Conservation (phyloP, 306 rosid species). For the Cucurbita argyrosperma region DNA sequence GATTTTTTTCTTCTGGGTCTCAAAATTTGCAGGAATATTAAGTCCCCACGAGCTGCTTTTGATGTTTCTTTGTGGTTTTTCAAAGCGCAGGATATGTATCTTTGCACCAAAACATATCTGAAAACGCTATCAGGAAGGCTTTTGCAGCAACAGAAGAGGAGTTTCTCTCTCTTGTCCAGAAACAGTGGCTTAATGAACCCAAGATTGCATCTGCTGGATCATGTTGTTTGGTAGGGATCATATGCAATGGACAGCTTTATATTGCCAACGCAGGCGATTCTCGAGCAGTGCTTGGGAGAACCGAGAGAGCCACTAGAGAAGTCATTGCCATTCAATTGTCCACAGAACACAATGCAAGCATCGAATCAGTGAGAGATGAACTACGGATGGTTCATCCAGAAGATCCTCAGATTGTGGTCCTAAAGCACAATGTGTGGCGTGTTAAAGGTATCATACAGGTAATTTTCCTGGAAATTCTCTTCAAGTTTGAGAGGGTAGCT, state of each 20-base stretch:
- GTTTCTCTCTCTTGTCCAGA: constrained; percentile 55
- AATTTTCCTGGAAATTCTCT: not conserved
- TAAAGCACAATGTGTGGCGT: constrained; percentile 67
- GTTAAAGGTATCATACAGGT: constrained; percentile 91
- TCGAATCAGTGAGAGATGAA: constrained; percentile 56
- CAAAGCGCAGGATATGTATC: constrained; percentile 35
- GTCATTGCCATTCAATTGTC: constrained; percentile 55
- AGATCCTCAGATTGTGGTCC: constrained; percentile 59
- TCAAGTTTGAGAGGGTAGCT: not conserved
- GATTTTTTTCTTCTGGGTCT: not conserved
- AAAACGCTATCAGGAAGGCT: constrained; percentile 43
- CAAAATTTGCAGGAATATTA: not conserved
- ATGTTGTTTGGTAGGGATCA: constrained; percentile 67
- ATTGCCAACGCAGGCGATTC: constrained; percentile 80
- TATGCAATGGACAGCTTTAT: constrained; percentile 44
- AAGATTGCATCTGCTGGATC: constrained; percentile 64
- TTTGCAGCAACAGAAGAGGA: constrained; percentile 58
- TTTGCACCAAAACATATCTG: constrained; percentile 45
- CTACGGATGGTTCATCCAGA: constrained; percentile 37
- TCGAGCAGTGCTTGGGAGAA: constrained; percentile 50
- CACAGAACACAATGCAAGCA: constrained; percentile 62
- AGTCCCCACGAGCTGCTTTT: not conserved
- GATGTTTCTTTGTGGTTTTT: not conserved
- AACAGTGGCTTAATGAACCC: constrained; percentile 47
- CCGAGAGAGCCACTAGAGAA: constrained; percentile 44